Conservation (phyloP, 2,329 filamentous ascomycete genomes). For the Epichloe bromicola region DNA sequence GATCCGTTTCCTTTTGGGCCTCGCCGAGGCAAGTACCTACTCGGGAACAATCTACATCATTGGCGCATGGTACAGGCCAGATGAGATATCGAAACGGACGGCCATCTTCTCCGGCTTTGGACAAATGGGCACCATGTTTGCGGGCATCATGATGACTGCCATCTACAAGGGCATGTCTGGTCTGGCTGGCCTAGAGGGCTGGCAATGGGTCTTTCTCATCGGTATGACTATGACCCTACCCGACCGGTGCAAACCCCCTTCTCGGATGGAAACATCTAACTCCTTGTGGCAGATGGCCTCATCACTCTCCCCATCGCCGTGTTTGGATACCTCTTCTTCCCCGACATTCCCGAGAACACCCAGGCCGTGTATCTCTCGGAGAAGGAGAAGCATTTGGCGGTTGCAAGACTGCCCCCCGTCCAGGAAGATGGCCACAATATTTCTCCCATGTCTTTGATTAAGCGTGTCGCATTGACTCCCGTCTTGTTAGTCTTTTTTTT, state of each 20-base stretch:
- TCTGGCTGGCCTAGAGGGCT: slow-evolving; percentile 44
- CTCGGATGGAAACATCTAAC: too few species aligned
- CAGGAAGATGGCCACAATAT: background rate
- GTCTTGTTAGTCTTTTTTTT: background rate
- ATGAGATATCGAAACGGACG: slow-evolving; percentile 48
- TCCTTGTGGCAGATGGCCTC: slow-evolving; percentile 31
- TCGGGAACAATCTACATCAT: slow-evolving; percentile 30
- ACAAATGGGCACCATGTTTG: slow-evolving; percentile 37
- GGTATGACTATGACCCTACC: slow-evolving; percentile 13
- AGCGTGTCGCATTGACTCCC: background rate
- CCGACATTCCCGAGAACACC: slow-evolving; percentile 32
- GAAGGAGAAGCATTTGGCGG: slow-evolving; percentile 31
- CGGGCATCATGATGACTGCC: slow-evolving; percentile 47
- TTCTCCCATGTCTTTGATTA: background rate
- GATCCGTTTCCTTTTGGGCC: slow-evolving; percentile 24
- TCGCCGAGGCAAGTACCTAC: slow-evolving; percentile 26
- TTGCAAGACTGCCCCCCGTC: slow-evolving; percentile 2
- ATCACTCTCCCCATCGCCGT: slow-evolving; percentile 25
- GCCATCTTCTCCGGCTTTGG: slow-evolving; percentile 51
- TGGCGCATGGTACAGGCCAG: slow-evolving; percentile 44
- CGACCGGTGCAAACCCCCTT: too few species aligned
- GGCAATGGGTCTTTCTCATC: slow-evolving; percentile 60
- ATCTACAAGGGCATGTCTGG: slow-evolving; percentile 37
- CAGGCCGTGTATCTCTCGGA: slow-evolving; percentile 30
- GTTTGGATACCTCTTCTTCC: slow-evolving; percentile 23